A percentile compares a stretch with the other conserved stretches of the same genome.
Conservation (phyloP, 2,329 filamentous ascomycete species). For the Penicillium sp. region DNA sequence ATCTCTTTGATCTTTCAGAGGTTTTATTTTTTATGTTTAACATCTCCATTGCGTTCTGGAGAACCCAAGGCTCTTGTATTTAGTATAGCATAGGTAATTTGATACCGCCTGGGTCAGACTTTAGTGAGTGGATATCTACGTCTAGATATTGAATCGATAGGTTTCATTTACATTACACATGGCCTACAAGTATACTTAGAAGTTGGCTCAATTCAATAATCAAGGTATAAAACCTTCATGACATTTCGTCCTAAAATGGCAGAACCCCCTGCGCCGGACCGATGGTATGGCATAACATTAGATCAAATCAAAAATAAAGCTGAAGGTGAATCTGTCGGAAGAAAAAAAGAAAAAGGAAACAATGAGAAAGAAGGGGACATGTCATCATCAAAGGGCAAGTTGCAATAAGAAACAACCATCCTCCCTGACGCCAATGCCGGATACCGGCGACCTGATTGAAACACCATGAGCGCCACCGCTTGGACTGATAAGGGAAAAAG, state of each 20-base stretch:
- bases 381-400: slow-evolving; percentile 27
- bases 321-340: not conserved
- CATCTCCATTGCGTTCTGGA: slow-evolving; percentile 15
- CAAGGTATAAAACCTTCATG: slow-evolving; percentile 1
- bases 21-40: slow-evolving; percentile 16
- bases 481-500: slow-evolving; percentile 10
- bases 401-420: slow-evolving; percentile 12
- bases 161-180: not conserved
- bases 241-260: slow-evolving; percentile 2
- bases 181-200: not conserved
- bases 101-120: slow-evolving; percentile 17
- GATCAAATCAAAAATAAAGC: not conserved
- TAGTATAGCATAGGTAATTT: slow-evolving; percentile 30
- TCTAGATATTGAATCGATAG: not conserved
- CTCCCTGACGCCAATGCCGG: slow-evolving; percentile 20
- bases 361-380: slow-evolving; percentile 22
- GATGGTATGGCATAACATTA: slow-evolving; percentile 4
- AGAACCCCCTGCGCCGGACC: not conserved
- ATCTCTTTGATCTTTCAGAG: slow-evolving; percentile 3
- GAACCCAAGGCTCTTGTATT: slow-evolving; percentile 20
- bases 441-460: slow-evolving; percentile 19
- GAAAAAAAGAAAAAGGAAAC: not conserved
- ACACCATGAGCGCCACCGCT: slow-evolving; percentile 37
- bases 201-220: not conserved
- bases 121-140: not conserved